Percentiles rank a stretch among this genome's conserved stretches.
Evolutionary conservation across 805 yeast genomes (phyloP).

Genomic region (Candida andamanensis): DNA sequence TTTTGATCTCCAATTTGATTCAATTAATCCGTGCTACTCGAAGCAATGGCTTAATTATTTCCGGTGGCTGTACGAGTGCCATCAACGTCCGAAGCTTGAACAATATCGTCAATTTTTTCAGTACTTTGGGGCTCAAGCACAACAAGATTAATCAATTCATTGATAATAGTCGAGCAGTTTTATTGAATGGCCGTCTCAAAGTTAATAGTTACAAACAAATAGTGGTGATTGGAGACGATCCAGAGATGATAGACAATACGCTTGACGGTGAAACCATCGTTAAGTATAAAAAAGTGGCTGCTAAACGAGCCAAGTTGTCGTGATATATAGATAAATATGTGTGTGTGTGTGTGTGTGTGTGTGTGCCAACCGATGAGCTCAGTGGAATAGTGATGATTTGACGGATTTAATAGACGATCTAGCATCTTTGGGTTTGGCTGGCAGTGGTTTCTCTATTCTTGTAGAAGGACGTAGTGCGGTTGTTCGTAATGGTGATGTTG

Average conservation of each 20-base stretch:
- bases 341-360: neutral
- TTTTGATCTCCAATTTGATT: slow-evolving; percentile 65
- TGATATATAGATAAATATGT: too few species aligned
- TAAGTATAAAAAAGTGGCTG: too few species aligned
- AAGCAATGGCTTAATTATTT: slow-evolving; percentile 68
- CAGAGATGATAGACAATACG: slow-evolving; percentile 10
- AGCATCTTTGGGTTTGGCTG: too few species aligned
- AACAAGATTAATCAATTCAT: slow-evolving; percentile 57
- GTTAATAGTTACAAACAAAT: slow-evolving; percentile 75
- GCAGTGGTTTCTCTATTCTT: too few species aligned
- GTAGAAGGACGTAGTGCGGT: too few species aligned
- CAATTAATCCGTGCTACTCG: slow-evolving; percentile 79
- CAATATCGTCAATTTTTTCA: slow-evolving; percentile 63
- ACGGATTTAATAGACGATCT: too few species aligned
- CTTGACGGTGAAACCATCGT: too few species aligned
- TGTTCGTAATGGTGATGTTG: too few species aligned
- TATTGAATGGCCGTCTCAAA: slow-evolving; percentile 72
- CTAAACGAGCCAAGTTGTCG: neutral
- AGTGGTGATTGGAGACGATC: slow-evolving; percentile 42
- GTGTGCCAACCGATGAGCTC: neutral
- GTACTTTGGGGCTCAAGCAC: slow-evolving; percentile 65
- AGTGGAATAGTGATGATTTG: too few species aligned
- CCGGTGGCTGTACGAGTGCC: slow-evolving; percentile 65
- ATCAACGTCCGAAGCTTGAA: slow-evolving; percentile 58
- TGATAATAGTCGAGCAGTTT: slow-evolving; percentile 56